Conservation (phyloP, 495 filamentous ascomycete genomes). For the Aspergillus homomorphus region DNA sequence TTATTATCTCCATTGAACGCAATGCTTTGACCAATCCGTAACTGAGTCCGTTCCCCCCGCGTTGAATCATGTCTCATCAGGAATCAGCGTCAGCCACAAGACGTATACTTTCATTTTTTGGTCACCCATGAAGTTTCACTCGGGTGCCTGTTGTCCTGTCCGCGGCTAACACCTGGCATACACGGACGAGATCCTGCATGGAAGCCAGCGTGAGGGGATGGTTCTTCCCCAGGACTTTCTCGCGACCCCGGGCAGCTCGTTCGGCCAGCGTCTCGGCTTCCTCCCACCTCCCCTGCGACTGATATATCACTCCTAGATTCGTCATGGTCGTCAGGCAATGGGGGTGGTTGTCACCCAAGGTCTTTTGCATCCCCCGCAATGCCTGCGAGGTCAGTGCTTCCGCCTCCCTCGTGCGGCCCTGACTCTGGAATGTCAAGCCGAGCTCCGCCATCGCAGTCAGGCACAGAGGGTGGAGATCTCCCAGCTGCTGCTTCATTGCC, state of each 20-base stretch:
- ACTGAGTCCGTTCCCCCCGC: background rate
- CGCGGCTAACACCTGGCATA: constrained; percentile 6
- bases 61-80: background rate
- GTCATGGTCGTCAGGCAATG: constrained; percentile 27
- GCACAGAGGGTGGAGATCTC: constrained; percentile 35
- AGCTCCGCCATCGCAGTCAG: constrained; percentile 40
- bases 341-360: constrained; percentile 21
- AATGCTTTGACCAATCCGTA: background rate
- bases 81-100: too few relatives aligned
- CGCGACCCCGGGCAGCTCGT: constrained; percentile 21
- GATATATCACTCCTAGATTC: constrained; percentile 24
- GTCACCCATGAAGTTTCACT: background rate
- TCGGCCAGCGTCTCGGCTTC: constrained; percentile 34
- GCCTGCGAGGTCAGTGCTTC: constrained; percentile 30
- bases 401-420: constrained; percentile 27
- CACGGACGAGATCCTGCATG: constrained; percentile 7
- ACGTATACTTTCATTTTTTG: too few relatives aligned
- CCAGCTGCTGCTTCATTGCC: constrained; percentile 24
- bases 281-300: constrained; percentile 31
- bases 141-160: constrained; percentile 1
- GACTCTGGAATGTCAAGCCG: constrained; percentile 24
- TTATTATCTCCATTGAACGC: background rate
- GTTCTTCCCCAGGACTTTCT: constrained; percentile 10
- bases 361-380: constrained; percentile 14
- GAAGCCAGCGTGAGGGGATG: constrained; percentile 13